Percentiles rank a stretch among this genome's conserved stretches.
These are phyloP conservation scores for Halophytophthora polymorphica DNA, from an alignment of 352 stramenopile species.

Conservation along the genomic window DNA sequence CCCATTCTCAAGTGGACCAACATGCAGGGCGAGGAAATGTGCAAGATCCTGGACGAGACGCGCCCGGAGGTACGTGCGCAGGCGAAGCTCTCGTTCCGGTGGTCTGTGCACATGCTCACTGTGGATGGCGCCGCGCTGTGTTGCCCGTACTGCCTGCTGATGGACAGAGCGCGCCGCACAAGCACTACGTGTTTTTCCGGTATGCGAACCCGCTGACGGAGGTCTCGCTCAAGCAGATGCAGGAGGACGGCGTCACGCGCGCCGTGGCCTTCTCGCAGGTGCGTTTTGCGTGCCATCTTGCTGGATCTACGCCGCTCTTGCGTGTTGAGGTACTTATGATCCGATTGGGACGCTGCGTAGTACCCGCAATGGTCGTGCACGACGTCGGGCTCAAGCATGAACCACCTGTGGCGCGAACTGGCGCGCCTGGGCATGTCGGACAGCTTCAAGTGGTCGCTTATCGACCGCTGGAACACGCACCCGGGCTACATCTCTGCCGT, in stretches of 20 bases:
- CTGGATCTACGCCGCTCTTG: neutral
- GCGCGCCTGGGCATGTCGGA: constrained; percentile 86
- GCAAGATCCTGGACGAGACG: constrained; percentile 86
- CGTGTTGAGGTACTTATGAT: neutral
- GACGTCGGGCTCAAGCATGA: constrained; percentile 95
- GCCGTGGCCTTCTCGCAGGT: constrained; percentile 95
- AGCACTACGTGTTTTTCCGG: constrained; percentile 97
- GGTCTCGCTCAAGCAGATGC: constrained; percentile 94
- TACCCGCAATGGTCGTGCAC: constrained; percentile 99
- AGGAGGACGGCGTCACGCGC: constrained; percentile 92
- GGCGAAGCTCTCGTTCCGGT: constrained; percentile 1
- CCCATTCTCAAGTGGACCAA: constrained; percentile 98
- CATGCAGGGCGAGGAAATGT: constrained; percentile 92
- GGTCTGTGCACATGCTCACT: neutral
- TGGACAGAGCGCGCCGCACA: constrained; percentile 80
- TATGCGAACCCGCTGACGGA: constrained; percentile 98
- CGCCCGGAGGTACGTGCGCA: constrained; percentile 62
- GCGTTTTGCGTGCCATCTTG: neutral
- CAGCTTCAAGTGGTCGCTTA: constrained; percentile 81
- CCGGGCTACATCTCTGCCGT: constrained; percentile 95
- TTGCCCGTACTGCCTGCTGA: constrained; percentile 6
- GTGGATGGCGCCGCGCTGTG: neutral
- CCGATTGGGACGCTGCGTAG: constrained; percentile 11
- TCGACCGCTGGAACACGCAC: constrained; percentile 93
- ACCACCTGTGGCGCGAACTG: constrained; percentile 84